phyloP scores from a whole-genome alignment of 495 filamentous ascomycete species.

The Staphylotrichum tortipilum region DNA sequence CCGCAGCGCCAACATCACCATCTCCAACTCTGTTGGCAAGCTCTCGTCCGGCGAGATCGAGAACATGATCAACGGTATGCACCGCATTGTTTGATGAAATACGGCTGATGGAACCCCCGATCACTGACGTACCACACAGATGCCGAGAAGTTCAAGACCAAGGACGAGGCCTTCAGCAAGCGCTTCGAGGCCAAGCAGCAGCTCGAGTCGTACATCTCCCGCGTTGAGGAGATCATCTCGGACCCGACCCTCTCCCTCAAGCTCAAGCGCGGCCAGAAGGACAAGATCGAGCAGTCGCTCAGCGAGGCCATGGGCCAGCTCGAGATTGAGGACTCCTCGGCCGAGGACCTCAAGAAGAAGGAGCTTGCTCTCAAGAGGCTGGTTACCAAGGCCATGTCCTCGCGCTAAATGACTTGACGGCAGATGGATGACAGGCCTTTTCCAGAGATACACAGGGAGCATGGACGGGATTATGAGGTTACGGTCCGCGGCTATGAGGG shows the following conservation, averaged over 20 bases:
- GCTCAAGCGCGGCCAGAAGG: constrained; percentile 97
- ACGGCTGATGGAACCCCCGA: constrained; percentile 10
- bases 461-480: constrained; percentile 22
- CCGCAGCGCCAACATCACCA: constrained; percentile 97
- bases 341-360: constrained; percentile 99
- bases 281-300: constrained; percentile 91
- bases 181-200: constrained; percentile 97
- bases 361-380: constrained; percentile 95
- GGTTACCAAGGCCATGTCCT: constrained; percentile 94
- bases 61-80: constrained; percentile 84
- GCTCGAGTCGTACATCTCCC: constrained; percentile 97
- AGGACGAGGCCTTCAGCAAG: constrained; percentile 98
- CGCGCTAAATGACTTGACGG: constrained; percentile 52
- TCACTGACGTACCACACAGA: constrained; percentile 42
- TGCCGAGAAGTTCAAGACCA: constrained; percentile 97
- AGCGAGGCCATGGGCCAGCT: constrained; percentile 45
- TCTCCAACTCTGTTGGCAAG: constrained; percentile 99
- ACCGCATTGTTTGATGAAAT: not conserved
- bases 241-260: constrained; percentile 94
- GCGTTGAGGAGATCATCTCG: constrained; percentile 96
- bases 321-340: constrained; percentile 56
- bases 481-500: constrained; percentile 8
- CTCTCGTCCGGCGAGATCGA: constrained; percentile 92
- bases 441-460: constrained; percentile 25
- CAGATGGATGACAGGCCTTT: constrained; percentile 25